Percentiles rank a stretch among this genome's conserved stretches.
These are phyloP conservation scores for Myxozyma lipomycoides DNA, from an alignment of 805 yeast genomes.

Conservation along the genomic window DNA sequence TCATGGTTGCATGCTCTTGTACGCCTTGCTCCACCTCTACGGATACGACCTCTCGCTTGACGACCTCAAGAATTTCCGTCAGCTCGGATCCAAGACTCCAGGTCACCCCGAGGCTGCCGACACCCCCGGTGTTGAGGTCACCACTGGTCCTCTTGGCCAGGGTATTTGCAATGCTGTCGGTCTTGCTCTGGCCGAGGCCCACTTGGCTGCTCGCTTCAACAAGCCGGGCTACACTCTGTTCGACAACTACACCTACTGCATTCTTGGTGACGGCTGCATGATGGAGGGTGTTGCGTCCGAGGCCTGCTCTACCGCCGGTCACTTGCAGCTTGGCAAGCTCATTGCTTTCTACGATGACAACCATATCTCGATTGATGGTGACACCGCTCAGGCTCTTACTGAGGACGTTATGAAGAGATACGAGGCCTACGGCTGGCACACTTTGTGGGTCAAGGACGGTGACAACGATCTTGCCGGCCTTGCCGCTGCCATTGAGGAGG, in stretches of 20 bases:
- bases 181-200: conserved; percentile 89
- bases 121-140: conserved; percentile 85
- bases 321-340: conserved; percentile 85
- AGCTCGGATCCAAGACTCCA: conserved; percentile 84
- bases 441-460: conserved; percentile 71
- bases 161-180: conserved; percentile 97
- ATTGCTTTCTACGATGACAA: conserved; percentile 96
- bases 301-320: conserved; percentile 94
- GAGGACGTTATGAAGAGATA: conserved; percentile 84
- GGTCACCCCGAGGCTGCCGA: conserved; percentile 92
- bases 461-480: conserved; percentile 72
- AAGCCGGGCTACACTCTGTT: conserved; percentile 73
- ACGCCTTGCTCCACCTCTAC: conserved; percentile 76
- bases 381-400: conserved; percentile 82
- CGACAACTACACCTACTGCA: conserved; percentile 69
- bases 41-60: conserved; percentile 80
- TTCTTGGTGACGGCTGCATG: conserved; percentile 97
- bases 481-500: conserved; percentile 69
- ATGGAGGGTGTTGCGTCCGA: conserved; percentile 97
- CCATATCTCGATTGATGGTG: conserved; percentile 95
- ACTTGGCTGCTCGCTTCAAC: conserved; percentile 89
- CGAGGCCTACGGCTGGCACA: conserved; percentile 94
- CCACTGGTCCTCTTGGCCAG: conserved; percentile 99
- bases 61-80: conserved; percentile 87
- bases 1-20: conserved; percentile 88